A percentile compares a stretch with the other conserved stretches of the same genome.
Conservation (phyloP, 1,284 basidiomycete species). For the Cystobasidiaceae sp. region DNA sequence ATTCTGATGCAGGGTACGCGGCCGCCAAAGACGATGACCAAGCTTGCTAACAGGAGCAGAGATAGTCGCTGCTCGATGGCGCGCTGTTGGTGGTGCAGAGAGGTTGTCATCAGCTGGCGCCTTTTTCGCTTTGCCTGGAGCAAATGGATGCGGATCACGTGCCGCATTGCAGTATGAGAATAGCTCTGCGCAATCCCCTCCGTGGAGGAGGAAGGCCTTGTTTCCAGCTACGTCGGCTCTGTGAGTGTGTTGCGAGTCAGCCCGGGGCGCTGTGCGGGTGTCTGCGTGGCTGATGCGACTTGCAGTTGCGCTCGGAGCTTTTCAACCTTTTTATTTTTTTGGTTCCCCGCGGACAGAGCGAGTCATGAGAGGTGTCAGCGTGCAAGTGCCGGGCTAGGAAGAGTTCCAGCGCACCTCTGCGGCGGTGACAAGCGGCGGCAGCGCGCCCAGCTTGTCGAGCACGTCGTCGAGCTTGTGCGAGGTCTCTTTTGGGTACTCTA, state of each 20-base stretch:
- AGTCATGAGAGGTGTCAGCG: background rate
- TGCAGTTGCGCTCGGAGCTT: constrained; percentile 68
- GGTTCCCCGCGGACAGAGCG: background rate
- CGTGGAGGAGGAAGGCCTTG: constrained; percentile 89
- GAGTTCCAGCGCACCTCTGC: constrained; percentile 60
- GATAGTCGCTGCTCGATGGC: constrained; percentile 93
- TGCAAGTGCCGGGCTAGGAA: constrained; percentile 1
- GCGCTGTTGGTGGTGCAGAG: too few species aligned
- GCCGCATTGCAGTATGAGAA: constrained; percentile 47
- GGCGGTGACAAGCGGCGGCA: constrained; percentile 83
- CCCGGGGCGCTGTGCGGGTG: background rate
- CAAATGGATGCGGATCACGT: too few species aligned
- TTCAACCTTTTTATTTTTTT: constrained; percentile 86
- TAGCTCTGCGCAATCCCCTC: constrained; percentile 67
- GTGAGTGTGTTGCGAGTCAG: background rate
- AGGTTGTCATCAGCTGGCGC: too few species aligned
- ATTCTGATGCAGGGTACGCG: constrained; percentile 87
- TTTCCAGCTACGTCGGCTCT: constrained; percentile 67
- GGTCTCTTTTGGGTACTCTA: constrained; percentile 31
- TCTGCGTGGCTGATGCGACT: background rate
- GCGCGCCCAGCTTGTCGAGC: constrained; percentile 58
- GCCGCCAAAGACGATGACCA: constrained; percentile 83
- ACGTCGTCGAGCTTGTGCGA: constrained; percentile 45
- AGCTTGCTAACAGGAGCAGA: constrained; percentile 86
- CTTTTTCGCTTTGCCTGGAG: too few species aligned